Base-by-base conservation (phyloP, 768 basidiomycete genomes). In the Obba rivulosa region DNA sequence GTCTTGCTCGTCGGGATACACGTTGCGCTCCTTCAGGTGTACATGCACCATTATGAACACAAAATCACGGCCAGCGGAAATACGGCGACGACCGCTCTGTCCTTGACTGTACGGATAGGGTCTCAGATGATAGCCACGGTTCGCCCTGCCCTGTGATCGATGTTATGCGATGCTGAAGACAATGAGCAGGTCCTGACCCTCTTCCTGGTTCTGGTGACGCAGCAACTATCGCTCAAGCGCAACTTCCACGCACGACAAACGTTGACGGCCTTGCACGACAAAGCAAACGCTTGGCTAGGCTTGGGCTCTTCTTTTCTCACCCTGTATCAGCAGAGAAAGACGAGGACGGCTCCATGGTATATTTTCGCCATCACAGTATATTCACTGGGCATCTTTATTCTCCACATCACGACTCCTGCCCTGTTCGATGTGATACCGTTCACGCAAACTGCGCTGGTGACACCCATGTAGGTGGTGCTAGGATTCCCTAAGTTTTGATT, bases 261-360 rank as follows among this genome's bases (percentile, higher is more conserved):
- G 5, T 39, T 50, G 24, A 46, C 53, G 11, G 44, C 53, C 3
- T 24, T 54, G 31, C 53, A 54, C 45, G 53, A 54, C 21, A 49
- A 54, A 31, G 40, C 53, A 4, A 3, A 17, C 2, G 44, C 53
- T 3, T 54, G 53, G 48, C 49, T 54, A 5, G 48, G 47, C 10
- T 34, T 54, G 2, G 49, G 53, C 8, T 35, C 50, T 36, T 25
- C 41, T 17, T n/a, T 41, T 22, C n/a, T 11, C 14, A 35, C 24
- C 14, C 23, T 51, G 25, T 47, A 37, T 22, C 36, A 22, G 13
- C 46, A 41, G 37, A 20, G 14, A 18, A 16, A 8, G 10, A 16
- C 8, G 21, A 9, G 28, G 7, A 36, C 23, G 11, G 20, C 8
- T 2, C 22, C 28, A 8, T 21, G 14, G 7, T 34, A 35, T 16